Evolutionary conservation across 495 filamentous ascomycete genomes (phyloP).

Genomic region (Lasiosphaeriaceae sp.): DNA sequence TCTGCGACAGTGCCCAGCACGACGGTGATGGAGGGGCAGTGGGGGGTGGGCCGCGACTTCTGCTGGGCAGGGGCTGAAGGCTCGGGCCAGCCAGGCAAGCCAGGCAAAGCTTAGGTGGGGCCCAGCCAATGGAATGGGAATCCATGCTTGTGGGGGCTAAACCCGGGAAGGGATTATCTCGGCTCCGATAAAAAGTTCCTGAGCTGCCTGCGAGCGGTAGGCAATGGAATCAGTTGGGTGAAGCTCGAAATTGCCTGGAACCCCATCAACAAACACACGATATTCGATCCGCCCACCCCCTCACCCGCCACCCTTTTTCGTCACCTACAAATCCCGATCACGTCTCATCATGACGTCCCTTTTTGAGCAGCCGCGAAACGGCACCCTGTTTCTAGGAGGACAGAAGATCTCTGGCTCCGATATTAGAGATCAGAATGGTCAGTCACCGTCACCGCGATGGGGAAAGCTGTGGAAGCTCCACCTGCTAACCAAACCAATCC

Average conservation of each 20-base stretch:
- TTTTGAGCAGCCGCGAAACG: conserved; percentile 85
- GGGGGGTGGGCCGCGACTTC: background rate
- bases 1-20: conserved; percentile 12
- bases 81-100: too few species aligned
- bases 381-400: conserved; percentile 87
- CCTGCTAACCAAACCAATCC: conserved; percentile 23
- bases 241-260: conserved; percentile 29
- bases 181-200: conserved; percentile 32
- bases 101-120: background rate
- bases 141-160: background rate
- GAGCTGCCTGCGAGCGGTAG: conserved; percentile 17
- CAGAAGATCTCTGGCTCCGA: conserved; percentile 93
- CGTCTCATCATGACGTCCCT: conserved; percentile 70
- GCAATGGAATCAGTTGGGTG: conserved; percentile 4
- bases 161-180: conserved; percentile 27
- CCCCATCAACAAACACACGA: conserved; percentile 20
- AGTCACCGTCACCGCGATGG: conserved; percentile 25
- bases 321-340: conserved; percentile 3
- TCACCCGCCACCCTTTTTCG: background rate
- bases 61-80: background rate
- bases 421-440: conserved; percentile 94
- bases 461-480: background rate
- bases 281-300: conserved; percentile 5
- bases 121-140: conserved; percentile 1
- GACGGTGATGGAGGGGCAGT: too few species aligned